Evolutionary conservation across 2,329 filamentous ascomycete species (phyloP).

Genomic region (Botryotinia narcissicola): DNA sequence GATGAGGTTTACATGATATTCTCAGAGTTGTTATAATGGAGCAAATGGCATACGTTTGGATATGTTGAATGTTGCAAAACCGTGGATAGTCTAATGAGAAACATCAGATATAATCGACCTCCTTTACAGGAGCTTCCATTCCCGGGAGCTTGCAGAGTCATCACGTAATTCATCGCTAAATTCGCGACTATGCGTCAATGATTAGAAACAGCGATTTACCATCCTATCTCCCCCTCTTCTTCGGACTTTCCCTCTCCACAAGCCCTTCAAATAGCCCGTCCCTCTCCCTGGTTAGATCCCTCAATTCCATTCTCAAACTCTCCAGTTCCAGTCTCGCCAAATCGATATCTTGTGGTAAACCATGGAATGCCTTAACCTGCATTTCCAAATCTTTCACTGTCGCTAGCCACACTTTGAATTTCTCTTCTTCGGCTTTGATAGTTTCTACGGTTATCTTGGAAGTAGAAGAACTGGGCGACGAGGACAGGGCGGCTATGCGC

Average conservation of each 20-base stretch:
- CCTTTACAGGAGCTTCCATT: not conserved
- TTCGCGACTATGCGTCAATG: not conserved
- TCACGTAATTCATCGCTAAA: not conserved
- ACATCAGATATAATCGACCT: not conserved
- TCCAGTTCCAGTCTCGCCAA: conserved; percentile 70
- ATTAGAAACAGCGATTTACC: not conserved
- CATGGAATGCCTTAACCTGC: conserved; percentile 64
- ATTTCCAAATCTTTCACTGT: conserved; percentile 59
- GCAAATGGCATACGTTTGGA: not conserved
- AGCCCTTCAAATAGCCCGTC: conserved; percentile 75
- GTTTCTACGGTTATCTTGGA: conserved; percentile 52
- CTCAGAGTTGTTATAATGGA: not conserved
- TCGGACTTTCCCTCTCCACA: conserved; percentile 59
- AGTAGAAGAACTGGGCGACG: conserved; percentile 21
- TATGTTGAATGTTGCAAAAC: not conserved
- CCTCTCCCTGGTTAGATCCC: conserved; percentile 57
- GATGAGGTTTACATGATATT: conserved; percentile 2
- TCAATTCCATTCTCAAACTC: conserved; percentile 61
- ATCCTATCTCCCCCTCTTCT: conserved; percentile 33
- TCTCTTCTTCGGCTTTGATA: conserved; percentile 56
- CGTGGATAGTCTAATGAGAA: not conserved
- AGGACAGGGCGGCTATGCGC: conserved; percentile 45
- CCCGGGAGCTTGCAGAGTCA: not conserved
- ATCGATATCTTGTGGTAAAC: conserved; percentile 68
- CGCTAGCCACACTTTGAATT: conserved; percentile 55